Evolutionary conservation across 2,329 filamentous ascomycete species (phyloP).

Genomic region (Colletotrichum tropicicola): DNA sequence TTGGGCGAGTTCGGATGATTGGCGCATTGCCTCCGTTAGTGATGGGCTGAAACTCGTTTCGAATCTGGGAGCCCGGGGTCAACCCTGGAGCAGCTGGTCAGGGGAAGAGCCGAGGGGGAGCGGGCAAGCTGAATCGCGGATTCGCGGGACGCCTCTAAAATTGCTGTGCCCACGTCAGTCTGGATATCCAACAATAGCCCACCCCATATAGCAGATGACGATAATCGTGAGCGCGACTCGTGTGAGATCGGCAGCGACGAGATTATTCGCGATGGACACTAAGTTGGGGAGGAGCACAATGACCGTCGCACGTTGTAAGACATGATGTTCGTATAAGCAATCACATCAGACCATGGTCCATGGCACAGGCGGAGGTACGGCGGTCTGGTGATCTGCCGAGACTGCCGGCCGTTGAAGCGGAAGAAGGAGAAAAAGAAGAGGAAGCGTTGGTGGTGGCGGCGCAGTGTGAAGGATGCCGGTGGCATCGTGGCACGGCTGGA

Average conservation of each 20-base stretch:
- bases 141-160: not conserved
- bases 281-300: not conserved
- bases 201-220: conserved; percentile 1
- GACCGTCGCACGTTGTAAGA: conserved; percentile 7
- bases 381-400: not conserved
- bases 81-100: conserved; percentile 4
- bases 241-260: not conserved
- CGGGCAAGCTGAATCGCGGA: conserved; percentile 1
- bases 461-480: not conserved
- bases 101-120: conserved; percentile 10
- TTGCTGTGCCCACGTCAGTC: conserved; percentile 16
- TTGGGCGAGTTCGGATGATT: conserved; percentile 17
- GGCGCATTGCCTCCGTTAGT: conserved; percentile 11
- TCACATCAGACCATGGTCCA: not conserved
- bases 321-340: conserved; percentile 14
- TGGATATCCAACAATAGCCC: not conserved
- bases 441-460: not conserved
- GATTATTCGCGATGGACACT: not conserved
- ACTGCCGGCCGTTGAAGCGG: conserved; percentile 12
- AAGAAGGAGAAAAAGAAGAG: not conserved
- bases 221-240: conserved; percentile 25
- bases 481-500: conserved; percentile 17
- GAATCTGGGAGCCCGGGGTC: not conserved
- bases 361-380: not conserved
- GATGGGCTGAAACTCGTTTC: conserved; percentile 25